Conservation (phyloP, 148 eudicot species). For the Dianthus caryophyllus region DNA sequence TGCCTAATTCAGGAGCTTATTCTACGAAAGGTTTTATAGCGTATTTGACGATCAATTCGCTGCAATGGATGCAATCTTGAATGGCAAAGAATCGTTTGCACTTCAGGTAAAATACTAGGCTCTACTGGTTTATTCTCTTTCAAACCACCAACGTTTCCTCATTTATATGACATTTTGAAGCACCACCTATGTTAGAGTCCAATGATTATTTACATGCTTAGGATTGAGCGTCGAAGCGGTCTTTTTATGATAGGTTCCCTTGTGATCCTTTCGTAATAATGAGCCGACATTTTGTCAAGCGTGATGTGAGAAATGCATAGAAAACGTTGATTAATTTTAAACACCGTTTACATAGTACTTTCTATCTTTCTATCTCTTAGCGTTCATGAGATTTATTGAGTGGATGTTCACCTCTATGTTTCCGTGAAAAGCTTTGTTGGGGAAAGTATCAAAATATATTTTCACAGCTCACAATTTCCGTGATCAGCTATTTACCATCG, state of each 20-base stretch:
- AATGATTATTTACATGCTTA: background rate
- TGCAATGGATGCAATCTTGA: constrained; percentile 72
- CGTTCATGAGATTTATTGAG: background rate
- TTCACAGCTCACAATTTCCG: background rate
- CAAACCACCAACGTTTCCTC: background rate
- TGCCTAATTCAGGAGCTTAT: constrained; percentile 44
- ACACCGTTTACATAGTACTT: background rate
- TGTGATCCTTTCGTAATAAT: background rate
- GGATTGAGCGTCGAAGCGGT: background rate
- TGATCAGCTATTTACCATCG: background rate
- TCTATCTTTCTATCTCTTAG: background rate
- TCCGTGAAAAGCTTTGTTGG: background rate
- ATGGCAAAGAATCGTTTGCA: constrained; percentile 86
- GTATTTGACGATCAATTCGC: constrained; percentile 75
- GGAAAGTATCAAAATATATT: background rate
- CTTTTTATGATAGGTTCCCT: background rate
- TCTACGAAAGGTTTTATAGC: constrained; percentile 71
- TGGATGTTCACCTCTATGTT: background rate
- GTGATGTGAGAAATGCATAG: background rate
- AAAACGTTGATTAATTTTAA: background rate
- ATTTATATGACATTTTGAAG: background rate
- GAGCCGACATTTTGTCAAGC: background rate
- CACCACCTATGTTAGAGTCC: background rate
- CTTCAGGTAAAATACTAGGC: constrained; percentile 44
- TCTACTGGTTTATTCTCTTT: background rate